Evolutionary conservation across 177 flowering plant species (phyloP).

Genomic region (Vitis hybrid): DNA sequence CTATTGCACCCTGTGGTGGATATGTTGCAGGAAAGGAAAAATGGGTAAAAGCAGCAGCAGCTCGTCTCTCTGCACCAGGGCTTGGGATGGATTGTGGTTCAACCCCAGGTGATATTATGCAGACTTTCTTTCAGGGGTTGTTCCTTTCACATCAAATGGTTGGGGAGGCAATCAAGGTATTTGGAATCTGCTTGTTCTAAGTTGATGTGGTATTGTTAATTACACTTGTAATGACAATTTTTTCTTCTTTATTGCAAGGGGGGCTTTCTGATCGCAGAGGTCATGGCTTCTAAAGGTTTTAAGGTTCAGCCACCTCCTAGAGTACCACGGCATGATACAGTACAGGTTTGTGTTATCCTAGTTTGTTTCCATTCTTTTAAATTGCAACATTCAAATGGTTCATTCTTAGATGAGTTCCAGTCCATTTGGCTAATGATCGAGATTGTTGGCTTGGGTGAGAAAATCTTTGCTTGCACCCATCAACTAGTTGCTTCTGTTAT

Average conservation of each 20-base stretch:
- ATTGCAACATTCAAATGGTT: not conserved
- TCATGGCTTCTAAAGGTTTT: slow-evolving; percentile 73
- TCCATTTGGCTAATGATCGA: not conserved
- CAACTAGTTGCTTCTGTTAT: not conserved
- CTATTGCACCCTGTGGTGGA: slow-evolving; percentile 91
- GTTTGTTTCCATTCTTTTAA: not conserved
- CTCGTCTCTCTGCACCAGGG: slow-evolving; percentile 89
- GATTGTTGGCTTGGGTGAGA: not conserved
- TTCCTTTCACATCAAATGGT: slow-evolving; percentile 91
- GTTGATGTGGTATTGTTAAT: not conserved
- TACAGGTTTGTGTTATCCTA: slow-evolving; percentile 55
- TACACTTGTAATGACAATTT: slow-evolving; percentile 7
- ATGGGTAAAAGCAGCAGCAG: slow-evolving; percentile 83
- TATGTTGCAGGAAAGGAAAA: slow-evolving; percentile 77
- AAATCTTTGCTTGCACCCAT: not conserved
- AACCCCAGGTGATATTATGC: slow-evolving; percentile 82
- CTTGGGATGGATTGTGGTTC: slow-evolving; percentile 86
- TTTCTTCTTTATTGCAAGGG: slow-evolving; percentile 39
- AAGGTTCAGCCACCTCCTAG: slow-evolving; percentile 81
- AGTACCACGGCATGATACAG: slow-evolving; percentile 70
- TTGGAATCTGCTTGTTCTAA: not conserved
- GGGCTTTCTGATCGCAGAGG: slow-evolving; percentile 73
- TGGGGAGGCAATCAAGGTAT: slow-evolving; percentile 90
- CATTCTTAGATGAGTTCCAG: not conserved
- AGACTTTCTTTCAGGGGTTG: slow-evolving; percentile 76